phyloP scores from a whole-genome alignment of 2,329 filamentous ascomycete species.

The Xylariaceae sp. region DNA sequence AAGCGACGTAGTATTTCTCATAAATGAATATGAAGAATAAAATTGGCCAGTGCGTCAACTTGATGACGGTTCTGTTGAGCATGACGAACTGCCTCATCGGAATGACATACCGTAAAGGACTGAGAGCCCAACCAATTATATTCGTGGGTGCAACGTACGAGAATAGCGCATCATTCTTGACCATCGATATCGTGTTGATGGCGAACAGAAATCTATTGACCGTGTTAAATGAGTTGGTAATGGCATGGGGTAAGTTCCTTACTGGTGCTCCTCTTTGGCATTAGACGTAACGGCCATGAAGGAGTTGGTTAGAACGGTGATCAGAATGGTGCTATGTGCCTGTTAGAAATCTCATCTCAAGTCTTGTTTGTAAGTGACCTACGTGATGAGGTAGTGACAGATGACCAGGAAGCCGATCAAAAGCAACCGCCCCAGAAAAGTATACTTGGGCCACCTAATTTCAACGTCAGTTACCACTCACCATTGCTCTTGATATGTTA shows the following conservation, averaged over 20 bases:
- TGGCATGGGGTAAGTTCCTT: slow-evolving; percentile 24
- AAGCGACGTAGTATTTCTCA: slow-evolving; percentile 71
- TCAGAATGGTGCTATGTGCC: slow-evolving; percentile 67
- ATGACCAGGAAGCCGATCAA: slow-evolving; percentile 84
- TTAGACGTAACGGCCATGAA: slow-evolving; percentile 95
- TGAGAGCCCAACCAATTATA: slow-evolving; percentile 82
- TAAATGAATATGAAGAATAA: slow-evolving; percentile 83
- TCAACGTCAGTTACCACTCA: slow-evolving; percentile 15
- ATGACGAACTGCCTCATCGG: slow-evolving; percentile 76
- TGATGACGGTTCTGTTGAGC: slow-evolving; percentile 86
- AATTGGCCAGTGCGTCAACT: slow-evolving; percentile 81
- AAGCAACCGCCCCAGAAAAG: slow-evolving; percentile 68
- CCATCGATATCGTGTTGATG: slow-evolving; percentile 95
- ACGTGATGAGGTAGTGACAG: slow-evolving; percentile 88
- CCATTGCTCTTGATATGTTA: background rate
- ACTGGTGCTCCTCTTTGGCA: slow-evolving; percentile 82
- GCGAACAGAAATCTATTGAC: slow-evolving; percentile 70
- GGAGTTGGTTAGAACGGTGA: slow-evolving; percentile 92
- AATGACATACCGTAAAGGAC: slow-evolving; percentile 74
- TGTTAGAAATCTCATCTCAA: slow-evolving; percentile 16
- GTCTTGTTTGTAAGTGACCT: slow-evolving; percentile 12
- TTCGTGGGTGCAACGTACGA: slow-evolving; percentile 90
- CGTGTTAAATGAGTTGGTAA: slow-evolving; percentile 9
- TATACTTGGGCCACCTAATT: slow-evolving; percentile 64
- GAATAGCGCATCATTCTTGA: slow-evolving; percentile 95